Base-by-base conservation (phyloP, 106 monocot genomes). In the Acanthochlamys bracteata region DNA sequence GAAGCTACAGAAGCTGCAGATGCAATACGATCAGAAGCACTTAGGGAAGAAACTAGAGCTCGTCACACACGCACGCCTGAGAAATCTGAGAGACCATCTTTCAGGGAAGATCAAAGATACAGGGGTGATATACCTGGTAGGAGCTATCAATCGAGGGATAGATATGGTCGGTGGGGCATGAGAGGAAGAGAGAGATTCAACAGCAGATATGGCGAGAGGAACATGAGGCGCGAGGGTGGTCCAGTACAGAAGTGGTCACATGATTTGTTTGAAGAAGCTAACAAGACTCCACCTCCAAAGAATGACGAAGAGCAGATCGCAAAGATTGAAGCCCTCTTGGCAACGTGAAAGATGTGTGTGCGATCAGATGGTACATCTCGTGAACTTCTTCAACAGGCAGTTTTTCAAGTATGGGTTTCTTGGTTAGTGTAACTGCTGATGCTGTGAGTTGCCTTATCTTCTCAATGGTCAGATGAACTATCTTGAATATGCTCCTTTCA, bases 291-390 rank as follows among this genome's bases (percentile, higher is more conserved):
- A 9, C 59, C 65, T 53, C 74, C 66, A 20, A 92, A 80, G 79
- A 96, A 82, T 21, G 95, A 96, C 61, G 91, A 96, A 39, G 93
- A 93, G 45, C 82, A 91, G 69, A 85, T 96, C 68, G 90, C 90
- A 0, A 96, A 88, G 78, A 66, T 91, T 33, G 95, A 91, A 66
- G 82, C 91, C 10, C 69, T 96, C 41, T 72, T 96, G 70, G 58
- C 86, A 19, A 67, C 66, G 43, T 89, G 76, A 57, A 2, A 52
- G 6, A 13, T 60, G 17, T 25, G 13, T 54, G 53, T 19, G 4
- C 11, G 12, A 11, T 16, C 7, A 6, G 10, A 19, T 54, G 53
- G n/a, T 46, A 14, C 45, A 46, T 46, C 14, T 46, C 45, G 45
- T 46, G 45, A n/a, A n/a, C n/a, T n/a, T n/a, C n/a, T n/a, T n/a